These are phyloP conservation scores for Zygosaccharomyces lentus DNA, from an alignment of 805 yeast species.

Conservation along the genomic window DNA sequence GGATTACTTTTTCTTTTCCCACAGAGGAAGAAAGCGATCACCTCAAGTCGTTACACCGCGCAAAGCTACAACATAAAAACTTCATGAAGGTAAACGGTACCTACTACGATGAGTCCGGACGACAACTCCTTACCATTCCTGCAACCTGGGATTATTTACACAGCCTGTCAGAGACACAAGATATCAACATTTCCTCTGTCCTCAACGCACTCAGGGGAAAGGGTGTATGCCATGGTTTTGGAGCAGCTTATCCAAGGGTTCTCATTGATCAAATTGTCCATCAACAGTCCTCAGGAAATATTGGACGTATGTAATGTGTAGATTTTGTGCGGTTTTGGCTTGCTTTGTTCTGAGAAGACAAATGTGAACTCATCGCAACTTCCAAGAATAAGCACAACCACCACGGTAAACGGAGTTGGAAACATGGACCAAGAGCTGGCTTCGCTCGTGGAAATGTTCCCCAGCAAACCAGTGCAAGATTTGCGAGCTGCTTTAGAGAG, in stretches of 20 bases:
- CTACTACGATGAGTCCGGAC: conserved; percentile 32
- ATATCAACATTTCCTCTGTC: conserved; percentile 53
- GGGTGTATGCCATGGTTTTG: conserved; percentile 76
- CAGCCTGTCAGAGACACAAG: conserved; percentile 44
- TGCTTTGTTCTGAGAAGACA: neutral
- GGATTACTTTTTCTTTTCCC: conserved; percentile 30
- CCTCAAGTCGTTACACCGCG: conserved; percentile 21
- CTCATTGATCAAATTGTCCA: conserved; percentile 18
- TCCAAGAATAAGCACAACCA: neutral
- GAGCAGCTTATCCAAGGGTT: conserved; percentile 37
- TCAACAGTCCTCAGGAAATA: neutral
- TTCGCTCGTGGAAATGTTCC: conserved; percentile 21
- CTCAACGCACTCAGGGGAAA: conserved; percentile 59
- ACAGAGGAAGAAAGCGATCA: conserved; percentile 21
- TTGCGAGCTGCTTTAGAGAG: conserved; percentile 19
- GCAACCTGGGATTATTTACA: conserved; percentile 82
- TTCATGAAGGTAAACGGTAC: conserved; percentile 2
- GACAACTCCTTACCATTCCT: conserved; percentile 59
- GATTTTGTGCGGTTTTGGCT: neutral
- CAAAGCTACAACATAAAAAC: conserved; percentile 2
- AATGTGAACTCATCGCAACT: neutral
- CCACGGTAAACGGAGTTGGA: neutral
- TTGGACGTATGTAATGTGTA: neutral
- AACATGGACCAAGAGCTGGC: conserved; percentile 2
- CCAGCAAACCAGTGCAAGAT: conserved; percentile 11